These are phyloP conservation scores for Pisolithus orientalis DNA, from an alignment of 768 basidiomycete species.

Conservation along the genomic window DNA sequence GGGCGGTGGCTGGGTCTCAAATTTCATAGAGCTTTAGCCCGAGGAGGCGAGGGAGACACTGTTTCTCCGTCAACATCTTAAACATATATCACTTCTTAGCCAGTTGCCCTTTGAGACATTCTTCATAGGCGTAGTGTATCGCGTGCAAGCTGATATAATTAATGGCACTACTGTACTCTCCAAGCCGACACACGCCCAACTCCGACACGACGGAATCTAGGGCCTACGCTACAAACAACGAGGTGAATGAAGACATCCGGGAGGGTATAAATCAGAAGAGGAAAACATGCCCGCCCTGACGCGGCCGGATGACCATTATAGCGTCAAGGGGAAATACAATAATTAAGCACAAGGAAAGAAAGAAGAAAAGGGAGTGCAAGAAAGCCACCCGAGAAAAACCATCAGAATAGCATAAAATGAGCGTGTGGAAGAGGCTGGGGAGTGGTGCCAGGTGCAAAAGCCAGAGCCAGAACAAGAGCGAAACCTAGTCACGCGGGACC, in stretches of 20 bases:
- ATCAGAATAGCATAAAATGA: constrained; percentile 3
- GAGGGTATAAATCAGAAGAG: constrained; percentile 1
- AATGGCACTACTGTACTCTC: constrained; percentile 13
- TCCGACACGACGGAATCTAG: constrained; percentile 7
- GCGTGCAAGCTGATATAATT: constrained; percentile 11
- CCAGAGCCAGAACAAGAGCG: not conserved
- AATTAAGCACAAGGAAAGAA: constrained; percentile 1
- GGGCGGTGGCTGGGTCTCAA: too few species aligned
- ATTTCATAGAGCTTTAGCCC: too few species aligned
- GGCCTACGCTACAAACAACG: constrained; percentile 16
- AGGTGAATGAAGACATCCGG: constrained; percentile 9
- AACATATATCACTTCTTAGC: too few species aligned
- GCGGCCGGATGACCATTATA: constrained; percentile 18
- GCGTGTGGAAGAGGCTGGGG: not conserved
- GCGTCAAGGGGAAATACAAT: constrained; percentile 14
- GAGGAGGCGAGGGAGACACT: too few species aligned
- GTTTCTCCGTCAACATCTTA: too few species aligned
- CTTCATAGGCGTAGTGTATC: constrained; percentile 6
- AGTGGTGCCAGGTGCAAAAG: not conserved
- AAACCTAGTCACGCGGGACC: constrained; percentile 51
- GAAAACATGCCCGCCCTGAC: constrained; percentile 7
- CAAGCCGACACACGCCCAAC: constrained; percentile 1
- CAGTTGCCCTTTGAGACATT: not conserved
- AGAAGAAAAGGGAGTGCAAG: not conserved
- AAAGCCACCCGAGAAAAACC: constrained; percentile 7